These are phyloP conservation scores for Entomortierella parvispora DNA, from an alignment of 192 early-diverging fungal species.

Conservation along the genomic window DNA sequence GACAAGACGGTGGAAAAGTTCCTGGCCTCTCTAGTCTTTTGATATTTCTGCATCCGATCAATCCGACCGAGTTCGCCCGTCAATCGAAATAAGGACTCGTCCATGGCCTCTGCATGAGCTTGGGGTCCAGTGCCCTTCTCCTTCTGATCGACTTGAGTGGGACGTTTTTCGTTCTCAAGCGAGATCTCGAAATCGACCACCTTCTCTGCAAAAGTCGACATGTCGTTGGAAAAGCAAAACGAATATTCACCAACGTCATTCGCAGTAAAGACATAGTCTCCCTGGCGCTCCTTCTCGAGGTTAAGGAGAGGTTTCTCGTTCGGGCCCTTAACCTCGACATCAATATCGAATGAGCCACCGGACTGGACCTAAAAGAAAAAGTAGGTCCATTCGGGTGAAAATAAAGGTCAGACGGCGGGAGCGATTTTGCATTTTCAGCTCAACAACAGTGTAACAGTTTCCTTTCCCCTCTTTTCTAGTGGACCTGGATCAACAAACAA, in stretches of 20 bases:
- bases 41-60: constrained; percentile 86
- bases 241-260: constrained; percentile 89
- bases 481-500: too few relatives aligned
- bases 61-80: constrained; percentile 71
- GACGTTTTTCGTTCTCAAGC: constrained; percentile 87
- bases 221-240: constrained; percentile 96
- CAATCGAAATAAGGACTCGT: constrained; percentile 69
- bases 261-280: constrained; percentile 93
- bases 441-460: too few relatives aligned
- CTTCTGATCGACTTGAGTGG: constrained; percentile 13
- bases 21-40: constrained; percentile 89
- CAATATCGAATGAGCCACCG: constrained; percentile 97
- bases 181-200: constrained; percentile 95
- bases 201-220: constrained; percentile 96
- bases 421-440: too few relatives aligned
- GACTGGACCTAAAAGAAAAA: constrained; percentile 81
- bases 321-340: constrained; percentile 89
- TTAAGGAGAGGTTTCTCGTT: constrained; percentile 70
- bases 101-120: constrained; percentile 55
- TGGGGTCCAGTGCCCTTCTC: constrained; percentile 42
- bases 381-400: background rate
- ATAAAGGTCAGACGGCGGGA: too few relatives aligned
- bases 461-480: too few relatives aligned
- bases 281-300: constrained; percentile 90
- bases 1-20: constrained; percentile 90